Base-by-base conservation (phyloP, 192 early-diverging fungal species). In the Dissophora globulifera region DNA sequence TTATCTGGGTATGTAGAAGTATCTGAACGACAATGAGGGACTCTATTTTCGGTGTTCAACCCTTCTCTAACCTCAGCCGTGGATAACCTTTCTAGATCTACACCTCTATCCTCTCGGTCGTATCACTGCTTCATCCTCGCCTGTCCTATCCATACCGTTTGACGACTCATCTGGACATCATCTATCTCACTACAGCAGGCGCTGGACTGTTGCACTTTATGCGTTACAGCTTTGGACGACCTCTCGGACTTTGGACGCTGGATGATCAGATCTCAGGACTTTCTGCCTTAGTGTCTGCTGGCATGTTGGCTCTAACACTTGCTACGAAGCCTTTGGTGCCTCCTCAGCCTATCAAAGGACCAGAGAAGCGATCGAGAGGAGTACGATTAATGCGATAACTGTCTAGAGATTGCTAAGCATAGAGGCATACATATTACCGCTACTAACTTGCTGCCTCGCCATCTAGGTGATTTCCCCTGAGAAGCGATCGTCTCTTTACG, bases 211-310 rank as follows among this genome's bases (percentile, higher is more conserved):
- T 27, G 5, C 63, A 76, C 32, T 76, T 76, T 38, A 23, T 76
- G 63, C 3, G 27, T 3, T 50, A 67, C 32, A 48, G 67, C 43
- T 76, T 76, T 56, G 72, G 72, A 32, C 50, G 72, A 20, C 72
- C 72, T 10, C 15, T 76, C 15, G 72, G 72, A 49, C 58, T 76
- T 9, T 76, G 72, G 72, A 76, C 63, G 3, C 33, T 67, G 43
- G 72, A 76, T 32, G 72, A 76, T 20, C 72, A 76, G 33, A 56
- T 76, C 11, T 76, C 72, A 16, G 72, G 63, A 9, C 58, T 76
- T 17, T 76, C 72, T 2, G 43, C 58, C 16, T 15, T 67, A 15
- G 49, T 76, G 17, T 76, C 72, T 16, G 52, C 35, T 0, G 25
- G 17, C 29, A 67, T 76, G 64, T 31, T 58, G 19, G 8, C 29